Evolutionary conservation across 208 protist species (phyloP).

Genomic region (Trichomonas gallinae): DNA sequence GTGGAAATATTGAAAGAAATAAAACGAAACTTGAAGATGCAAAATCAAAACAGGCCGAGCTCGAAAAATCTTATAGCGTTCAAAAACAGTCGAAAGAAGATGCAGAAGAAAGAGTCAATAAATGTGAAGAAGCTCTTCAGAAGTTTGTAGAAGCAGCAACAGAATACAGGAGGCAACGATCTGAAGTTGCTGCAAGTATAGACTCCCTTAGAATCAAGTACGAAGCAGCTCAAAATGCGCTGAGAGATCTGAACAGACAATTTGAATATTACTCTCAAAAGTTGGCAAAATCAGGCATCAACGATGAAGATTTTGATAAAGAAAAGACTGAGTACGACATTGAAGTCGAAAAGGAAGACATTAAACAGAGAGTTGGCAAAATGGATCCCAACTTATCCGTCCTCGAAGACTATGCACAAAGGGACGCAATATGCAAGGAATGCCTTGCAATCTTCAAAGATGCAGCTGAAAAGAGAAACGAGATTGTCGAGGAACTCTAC

Average conservation of each 20-base stretch:
- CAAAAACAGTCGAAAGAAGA: not conserved
- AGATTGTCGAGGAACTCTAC: constrained; percentile 50
- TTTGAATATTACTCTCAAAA: not conserved
- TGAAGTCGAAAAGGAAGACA: not conserved
- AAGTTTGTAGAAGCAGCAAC: not conserved
- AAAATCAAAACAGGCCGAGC: not conserved
- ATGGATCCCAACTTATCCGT: not conserved
- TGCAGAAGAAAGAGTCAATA: not conserved
- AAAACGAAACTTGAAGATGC: not conserved
- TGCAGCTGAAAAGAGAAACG: constrained; percentile 53
- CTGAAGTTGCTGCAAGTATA: not conserved
- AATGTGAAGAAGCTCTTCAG: not conserved
- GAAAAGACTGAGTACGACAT: not conserved
- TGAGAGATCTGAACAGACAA: not conserved
- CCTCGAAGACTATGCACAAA: constrained; percentile 6
- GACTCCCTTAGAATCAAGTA: not conserved
- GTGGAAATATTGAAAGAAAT: not conserved
- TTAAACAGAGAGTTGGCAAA: not conserved
- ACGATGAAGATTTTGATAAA: not conserved
- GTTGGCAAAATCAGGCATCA: not conserved
- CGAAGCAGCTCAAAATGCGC: not conserved
- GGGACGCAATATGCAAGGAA: not conserved
- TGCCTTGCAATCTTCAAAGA: constrained; percentile 41
- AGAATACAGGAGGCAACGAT: not conserved
- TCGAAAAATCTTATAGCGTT: not conserved